These are phyloP conservation scores for Kodamaea restingae DNA, from an alignment of 805 yeast genomes.

Conservation along the genomic window DNA sequence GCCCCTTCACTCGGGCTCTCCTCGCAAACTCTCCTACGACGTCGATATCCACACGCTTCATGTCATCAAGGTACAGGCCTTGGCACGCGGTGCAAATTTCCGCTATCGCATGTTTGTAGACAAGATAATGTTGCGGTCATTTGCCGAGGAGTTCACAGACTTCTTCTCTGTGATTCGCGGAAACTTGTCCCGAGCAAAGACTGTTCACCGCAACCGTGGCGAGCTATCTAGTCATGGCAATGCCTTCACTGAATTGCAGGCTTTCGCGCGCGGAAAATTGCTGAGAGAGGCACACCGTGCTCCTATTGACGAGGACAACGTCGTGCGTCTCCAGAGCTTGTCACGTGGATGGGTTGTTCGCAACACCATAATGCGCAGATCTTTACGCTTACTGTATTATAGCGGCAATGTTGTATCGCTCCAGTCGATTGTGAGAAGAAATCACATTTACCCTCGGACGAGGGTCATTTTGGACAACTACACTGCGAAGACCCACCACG, in stretches of 20 bases:
- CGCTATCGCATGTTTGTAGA: conserved; percentile 64
- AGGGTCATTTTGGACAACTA: conserved; percentile 20
- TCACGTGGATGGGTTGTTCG: conserved; percentile 40
- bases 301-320: conserved; percentile 9
- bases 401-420: conserved; percentile 7
- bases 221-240: conserved; percentile 26
- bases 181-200: conserved; percentile 26
- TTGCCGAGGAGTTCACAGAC: conserved; percentile 45
- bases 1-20: neutral
- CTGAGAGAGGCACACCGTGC: conserved; percentile 8
- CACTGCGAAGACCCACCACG: conserved; percentile 11
- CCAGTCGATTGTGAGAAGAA: conserved; percentile 36
- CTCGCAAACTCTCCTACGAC: conserved; percentile 1
- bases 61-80: conserved; percentile 59
- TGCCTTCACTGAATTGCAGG: conserved; percentile 38
- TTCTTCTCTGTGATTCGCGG: conserved; percentile 56
- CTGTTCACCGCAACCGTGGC: conserved; percentile 33
- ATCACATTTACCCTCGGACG: conserved; percentile 17
- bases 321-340: conserved; percentile 38
- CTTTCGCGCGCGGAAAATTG: conserved; percentile 30
- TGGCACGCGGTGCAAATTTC: conserved; percentile 63
- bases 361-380: conserved; percentile 5
- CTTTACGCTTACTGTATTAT: conserved; percentile 5
- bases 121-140: conserved; percentile 56
- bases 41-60: conserved; percentile 12